Evolutionary conservation across 2,329 filamentous ascomycete species (phyloP), one percentile per base, ranked within the genome.

Genomic region (Daldinia sp.): DNA sequence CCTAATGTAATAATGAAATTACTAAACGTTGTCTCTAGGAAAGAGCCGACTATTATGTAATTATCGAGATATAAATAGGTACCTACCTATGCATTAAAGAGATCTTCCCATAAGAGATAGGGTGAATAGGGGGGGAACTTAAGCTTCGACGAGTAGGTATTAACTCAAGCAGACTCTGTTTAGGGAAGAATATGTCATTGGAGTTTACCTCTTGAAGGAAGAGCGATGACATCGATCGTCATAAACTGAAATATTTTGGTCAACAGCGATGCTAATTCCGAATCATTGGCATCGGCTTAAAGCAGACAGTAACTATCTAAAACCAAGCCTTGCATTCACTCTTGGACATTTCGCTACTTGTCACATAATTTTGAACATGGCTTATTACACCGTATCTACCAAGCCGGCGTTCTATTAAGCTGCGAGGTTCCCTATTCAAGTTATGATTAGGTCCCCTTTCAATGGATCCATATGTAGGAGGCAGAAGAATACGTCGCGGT

Each of bases 391-490:
- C n/a, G n/a, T 25, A 6, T 25, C 5, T 10, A 19, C 37, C n/a
- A 8, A 37, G 21, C 21, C 27, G 25, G 32, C 17, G 8, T 6
- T n/a, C 23, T 13, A 23, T 7, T 34, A 52, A 25, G n/a, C 25
- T 49, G 13, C 17, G 37, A 21, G 11, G 34, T 32, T 61, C 25
- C 11, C 25, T 32, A 51, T 15, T 27, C n/a, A 13, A 32, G 10
- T 29, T 10, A 49, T 58, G 41, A 19, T 11, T 11, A 8, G 27
- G 27, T 27, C 15, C 25, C 10, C 11, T 11, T 32, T 47, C 43
- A 47, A 66, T 68, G 62, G 62, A 63, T 21, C 57, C 52, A 11
- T 65, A 63, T 13, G 1, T 58, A 30, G 63, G 58, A 57, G 59
- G 50, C 5, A 45, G 50, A 21, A 34, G 59, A 58, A 13, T 53